Percentiles rank a stretch among this genome's conserved stretches.
Conservation (phyloP, 2,329 filamentous ascomycete species). For the Nannizziopsis arthrosporioides region DNA sequence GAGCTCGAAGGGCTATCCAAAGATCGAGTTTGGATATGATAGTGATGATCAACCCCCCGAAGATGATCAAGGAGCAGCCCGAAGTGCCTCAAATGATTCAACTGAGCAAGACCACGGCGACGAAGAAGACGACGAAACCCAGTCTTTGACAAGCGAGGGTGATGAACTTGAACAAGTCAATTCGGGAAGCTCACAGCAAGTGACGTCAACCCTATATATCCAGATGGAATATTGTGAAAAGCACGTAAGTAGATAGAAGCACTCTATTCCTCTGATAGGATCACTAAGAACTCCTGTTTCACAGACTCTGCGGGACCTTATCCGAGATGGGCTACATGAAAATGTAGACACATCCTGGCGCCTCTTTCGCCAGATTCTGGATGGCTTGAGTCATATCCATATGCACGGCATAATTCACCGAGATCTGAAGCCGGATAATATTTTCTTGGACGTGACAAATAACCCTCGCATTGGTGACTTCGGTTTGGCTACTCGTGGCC, state of each 20-base stretch:
- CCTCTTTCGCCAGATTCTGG: slow-evolving; percentile 78
- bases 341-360: slow-evolving; percentile 75
- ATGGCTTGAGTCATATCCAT: slow-evolving; percentile 84
- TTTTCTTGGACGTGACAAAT: slow-evolving; percentile 83
- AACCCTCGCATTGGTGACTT: slow-evolving; percentile 97
- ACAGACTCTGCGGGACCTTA: slow-evolving; percentile 75
- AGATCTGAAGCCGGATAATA: slow-evolving; percentile 92
- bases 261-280: neutral
- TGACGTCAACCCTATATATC: slow-evolving; percentile 75
- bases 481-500: slow-evolving; percentile 80
- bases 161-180: slow-evolving; percentile 32
- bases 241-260: slow-evolving; percentile 42
- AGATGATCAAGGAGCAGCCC: slow-evolving; percentile 31
- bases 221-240: slow-evolving; percentile 99
- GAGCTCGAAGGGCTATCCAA: slow-evolving; percentile 66
- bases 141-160: slow-evolving; percentile 19
- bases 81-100: slow-evolving; percentile 27
- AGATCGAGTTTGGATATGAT: slow-evolving; percentile 64
- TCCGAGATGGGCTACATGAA: slow-evolving; percentile 61
- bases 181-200: slow-evolving; percentile 41
- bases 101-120: slow-evolving; percentile 7
- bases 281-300: neutral
- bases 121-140: slow-evolving; percentile 12
- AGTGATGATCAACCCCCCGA: slow-evolving; percentile 32
- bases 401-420: slow-evolving; percentile 84